Conservation (phyloP, 2,329 filamentous ascomycete species). For the Xylariaceae sp. region DNA sequence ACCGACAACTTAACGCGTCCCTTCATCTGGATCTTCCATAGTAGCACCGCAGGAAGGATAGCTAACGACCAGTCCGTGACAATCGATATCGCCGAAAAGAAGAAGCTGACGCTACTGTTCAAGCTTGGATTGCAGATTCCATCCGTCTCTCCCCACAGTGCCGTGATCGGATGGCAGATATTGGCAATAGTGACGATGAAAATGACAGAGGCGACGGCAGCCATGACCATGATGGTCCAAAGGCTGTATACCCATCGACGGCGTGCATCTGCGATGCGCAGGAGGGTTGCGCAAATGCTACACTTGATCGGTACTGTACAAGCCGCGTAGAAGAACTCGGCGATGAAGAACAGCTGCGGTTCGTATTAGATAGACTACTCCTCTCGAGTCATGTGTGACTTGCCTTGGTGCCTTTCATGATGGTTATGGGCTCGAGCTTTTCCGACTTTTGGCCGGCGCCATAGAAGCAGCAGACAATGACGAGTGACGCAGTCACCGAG, state of each 20-base stretch:
- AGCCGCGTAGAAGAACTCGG: too few species aligned
- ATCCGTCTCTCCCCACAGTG: neutral
- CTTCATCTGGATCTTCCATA: slow-evolving; percentile 9
- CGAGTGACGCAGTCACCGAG: neutral
- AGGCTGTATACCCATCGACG: slow-evolving; percentile 2
- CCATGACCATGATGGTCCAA: neutral
- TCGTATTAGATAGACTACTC: too few species aligned
- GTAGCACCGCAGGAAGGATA: slow-evolving; percentile 4
- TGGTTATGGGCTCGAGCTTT: neutral
- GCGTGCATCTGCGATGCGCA: slow-evolving; percentile 5
- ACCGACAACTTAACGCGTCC: slow-evolving; percentile 5
- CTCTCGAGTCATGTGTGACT: too few species aligned
- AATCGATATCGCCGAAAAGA: neutral
- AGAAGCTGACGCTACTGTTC: neutral
- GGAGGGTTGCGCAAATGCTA: neutral
- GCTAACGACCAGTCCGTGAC: slow-evolving; percentile 8
- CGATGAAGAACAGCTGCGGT: too few species aligned
- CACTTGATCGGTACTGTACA: too few species aligned
- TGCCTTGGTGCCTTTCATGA: too few species aligned
- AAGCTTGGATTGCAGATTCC: neutral
- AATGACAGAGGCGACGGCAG: slow-evolving; percentile 2
- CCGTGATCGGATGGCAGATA: slow-evolving; percentile 3
- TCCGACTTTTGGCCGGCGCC: neutral
- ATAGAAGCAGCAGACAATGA: neutral
- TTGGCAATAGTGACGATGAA: neutral